Evolutionary conservation across 768 basidiomycete species (phyloP).

Genomic region (Psilocybe cyanescens): DNA sequence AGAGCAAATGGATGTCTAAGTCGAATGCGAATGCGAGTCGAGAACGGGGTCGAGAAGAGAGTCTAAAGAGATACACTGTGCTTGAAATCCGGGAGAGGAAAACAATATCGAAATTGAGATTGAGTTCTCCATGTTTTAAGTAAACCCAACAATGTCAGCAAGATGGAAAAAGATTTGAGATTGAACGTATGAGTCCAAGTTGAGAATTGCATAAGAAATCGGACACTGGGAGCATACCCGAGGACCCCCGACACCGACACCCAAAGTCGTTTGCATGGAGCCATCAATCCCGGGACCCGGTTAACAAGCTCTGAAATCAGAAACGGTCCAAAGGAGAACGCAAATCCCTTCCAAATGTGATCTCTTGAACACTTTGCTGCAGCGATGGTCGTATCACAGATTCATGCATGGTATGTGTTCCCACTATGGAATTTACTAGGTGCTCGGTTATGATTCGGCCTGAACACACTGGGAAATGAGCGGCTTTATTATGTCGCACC

Average conservation of each 20-base stretch:
- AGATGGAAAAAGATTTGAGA: neutral
- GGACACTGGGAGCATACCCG: neutral
- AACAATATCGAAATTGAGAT: neutral
- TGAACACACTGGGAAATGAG: neutral
- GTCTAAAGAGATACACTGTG: neutral
- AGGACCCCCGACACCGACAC: neutral
- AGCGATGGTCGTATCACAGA: too few species aligned
- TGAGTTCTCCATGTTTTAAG: neutral
- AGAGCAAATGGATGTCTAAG: neutral
- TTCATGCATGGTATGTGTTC: neutral
- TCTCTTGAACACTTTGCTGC: too few species aligned
- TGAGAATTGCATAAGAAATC: neutral
- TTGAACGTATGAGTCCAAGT: neutral
- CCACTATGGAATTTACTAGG: neutral
- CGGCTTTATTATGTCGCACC: too few species aligned
- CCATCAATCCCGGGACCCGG: neutral
- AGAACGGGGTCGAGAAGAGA: neutral
- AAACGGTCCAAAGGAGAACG: neutral
- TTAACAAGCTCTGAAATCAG: neutral
- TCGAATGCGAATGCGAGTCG: neutral
- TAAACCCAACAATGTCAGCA: neutral
- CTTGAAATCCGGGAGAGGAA: neutral
- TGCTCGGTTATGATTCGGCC: neutral
- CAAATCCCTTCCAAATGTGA: neutral
- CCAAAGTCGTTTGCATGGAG: neutral